Conservation (phyloP, 345 rosid genomes). For the Euphorbia pulcherrima region DNA sequence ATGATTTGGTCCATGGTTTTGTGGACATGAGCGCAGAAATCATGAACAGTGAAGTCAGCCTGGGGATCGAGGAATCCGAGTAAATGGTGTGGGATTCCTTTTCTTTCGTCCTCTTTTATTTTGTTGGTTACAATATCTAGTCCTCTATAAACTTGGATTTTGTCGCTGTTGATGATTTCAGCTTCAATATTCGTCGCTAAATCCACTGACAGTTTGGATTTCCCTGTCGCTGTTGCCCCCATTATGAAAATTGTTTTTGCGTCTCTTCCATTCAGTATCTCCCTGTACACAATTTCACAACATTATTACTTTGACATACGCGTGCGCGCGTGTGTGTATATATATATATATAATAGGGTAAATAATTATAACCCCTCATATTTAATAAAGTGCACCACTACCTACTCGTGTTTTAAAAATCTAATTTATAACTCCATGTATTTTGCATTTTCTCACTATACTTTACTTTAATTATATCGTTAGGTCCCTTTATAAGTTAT, state of each 20-base stretch:
- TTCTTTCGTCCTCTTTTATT: conserved; percentile 26
- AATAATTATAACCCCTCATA: too few species aligned
- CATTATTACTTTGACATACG: too few species aligned
- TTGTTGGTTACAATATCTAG: conserved; percentile 35
- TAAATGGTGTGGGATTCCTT: conserved; percentile 38
- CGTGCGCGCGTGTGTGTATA: too few species aligned
- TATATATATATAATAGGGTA: too few species aligned
- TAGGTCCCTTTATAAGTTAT: too few species aligned
- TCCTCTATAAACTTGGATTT: conserved; percentile 36
- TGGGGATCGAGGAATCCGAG: conserved; percentile 28
- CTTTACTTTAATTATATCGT: too few species aligned
- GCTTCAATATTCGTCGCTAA: conserved; percentile 22
- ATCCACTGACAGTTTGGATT: conserved; percentile 37
- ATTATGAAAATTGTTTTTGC: conserved; percentile 24
- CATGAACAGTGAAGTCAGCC: conserved; percentile 22
- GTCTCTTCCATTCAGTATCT: not conserved
- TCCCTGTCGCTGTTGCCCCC: conserved; percentile 38
- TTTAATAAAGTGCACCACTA: too few species aligned
- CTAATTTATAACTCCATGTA: too few species aligned
- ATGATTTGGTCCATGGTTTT: conserved; percentile 13
- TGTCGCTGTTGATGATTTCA: conserved; percentile 38
- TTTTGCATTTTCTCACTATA: too few species aligned
- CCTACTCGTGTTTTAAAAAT: too few species aligned
- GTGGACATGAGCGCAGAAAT: conserved; percentile 22
- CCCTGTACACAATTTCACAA: not conserved